Percentiles rank a stretch among this genome's conserved stretches.
Conservation (phyloP, 2,329 filamentous ascomycete genomes). For the Alternaria gaisen region DNA sequence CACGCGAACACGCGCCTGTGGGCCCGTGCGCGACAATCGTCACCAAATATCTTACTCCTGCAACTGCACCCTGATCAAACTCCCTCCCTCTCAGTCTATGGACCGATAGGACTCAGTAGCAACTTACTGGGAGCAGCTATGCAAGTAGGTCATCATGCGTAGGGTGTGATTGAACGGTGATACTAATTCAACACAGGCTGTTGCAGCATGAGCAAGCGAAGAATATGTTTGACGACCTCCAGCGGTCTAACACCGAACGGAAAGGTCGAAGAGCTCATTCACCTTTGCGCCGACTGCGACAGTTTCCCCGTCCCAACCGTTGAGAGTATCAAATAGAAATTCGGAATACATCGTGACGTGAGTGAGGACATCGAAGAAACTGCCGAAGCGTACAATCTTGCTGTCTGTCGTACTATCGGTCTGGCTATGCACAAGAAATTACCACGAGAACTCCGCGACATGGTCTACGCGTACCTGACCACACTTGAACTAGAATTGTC, state of each 20-base stretch:
- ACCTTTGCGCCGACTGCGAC: not conserved
- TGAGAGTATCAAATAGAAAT: not conserved
- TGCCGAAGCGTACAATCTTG: not conserved
- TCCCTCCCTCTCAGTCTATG: not conserved
- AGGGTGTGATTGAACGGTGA: too few species aligned
- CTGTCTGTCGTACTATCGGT: not conserved
- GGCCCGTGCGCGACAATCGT: not conserved
- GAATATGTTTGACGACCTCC: not conserved
- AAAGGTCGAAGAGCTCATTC: not conserved
- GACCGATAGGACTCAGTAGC: not conserved
- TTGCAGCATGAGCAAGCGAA: not conserved
- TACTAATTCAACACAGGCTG: not conserved
- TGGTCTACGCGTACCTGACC: not conserved
- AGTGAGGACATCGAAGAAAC: not conserved
- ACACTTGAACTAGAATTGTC: not conserved
- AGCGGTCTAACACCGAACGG: not conserved
- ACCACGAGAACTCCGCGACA: constrained; percentile 7
- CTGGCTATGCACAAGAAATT: not conserved
- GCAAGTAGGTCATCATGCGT: not conserved
- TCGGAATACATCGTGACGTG: not conserved
- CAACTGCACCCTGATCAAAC: not conserved
- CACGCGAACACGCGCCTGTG: not conserved
- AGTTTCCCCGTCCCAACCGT: not conserved
- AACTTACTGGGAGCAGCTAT: not conserved
- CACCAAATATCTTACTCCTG: not conserved